A percentile compares a stretch with the other conserved stretches of the same genome.
Evolutionary conservation across 805 yeast genomes (phyloP).

Genomic region (Yarrowia phangngaensis): DNA sequence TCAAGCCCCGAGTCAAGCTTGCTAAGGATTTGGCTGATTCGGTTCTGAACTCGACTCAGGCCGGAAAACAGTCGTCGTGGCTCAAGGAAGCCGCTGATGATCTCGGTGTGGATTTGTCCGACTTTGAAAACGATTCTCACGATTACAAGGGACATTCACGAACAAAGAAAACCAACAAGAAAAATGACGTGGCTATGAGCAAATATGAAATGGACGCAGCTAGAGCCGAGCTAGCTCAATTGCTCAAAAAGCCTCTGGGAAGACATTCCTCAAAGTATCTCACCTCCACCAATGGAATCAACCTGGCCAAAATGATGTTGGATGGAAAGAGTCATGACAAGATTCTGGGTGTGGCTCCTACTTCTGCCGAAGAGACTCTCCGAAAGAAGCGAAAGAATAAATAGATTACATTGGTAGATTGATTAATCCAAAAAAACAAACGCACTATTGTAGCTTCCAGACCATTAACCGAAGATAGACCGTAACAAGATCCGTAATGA

Average conservation of each 20-base stretch:
- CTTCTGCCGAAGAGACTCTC: constrained; percentile 57
- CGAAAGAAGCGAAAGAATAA: constrained; percentile 14
- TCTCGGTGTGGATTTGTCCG: constrained; percentile 77
- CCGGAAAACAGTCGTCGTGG: constrained; percentile 61
- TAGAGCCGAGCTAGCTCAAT: constrained; percentile 51
- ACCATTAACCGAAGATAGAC: too few species aligned
- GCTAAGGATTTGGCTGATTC: constrained; percentile 77
- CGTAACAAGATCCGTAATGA: too few species aligned
- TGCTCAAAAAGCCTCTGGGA: constrained; percentile 51
- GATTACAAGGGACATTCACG: constrained; percentile 23
- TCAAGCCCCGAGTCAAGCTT: constrained; percentile 62
- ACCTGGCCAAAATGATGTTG: constrained; percentile 72
- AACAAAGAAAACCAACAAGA: constrained; percentile 22
- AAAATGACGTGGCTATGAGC: constrained; percentile 28
- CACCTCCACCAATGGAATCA: constrained; percentile 62
- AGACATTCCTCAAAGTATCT: constrained; percentile 65
- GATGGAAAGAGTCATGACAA: constrained; percentile 62
- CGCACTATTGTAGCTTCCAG: too few species aligned
- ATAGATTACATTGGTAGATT: too few species aligned
- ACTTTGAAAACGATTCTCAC: constrained; percentile 37
- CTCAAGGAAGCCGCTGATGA: constrained; percentile 88
- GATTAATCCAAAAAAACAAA: too few species aligned
- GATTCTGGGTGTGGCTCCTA: constrained; percentile 65
- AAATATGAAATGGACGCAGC: constrained; percentile 48
- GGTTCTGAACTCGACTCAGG: constrained; percentile 54